Evolutionary conservation across 805 yeast species (phyloP).

Genomic region (Clavispora vitiphila): DNA sequence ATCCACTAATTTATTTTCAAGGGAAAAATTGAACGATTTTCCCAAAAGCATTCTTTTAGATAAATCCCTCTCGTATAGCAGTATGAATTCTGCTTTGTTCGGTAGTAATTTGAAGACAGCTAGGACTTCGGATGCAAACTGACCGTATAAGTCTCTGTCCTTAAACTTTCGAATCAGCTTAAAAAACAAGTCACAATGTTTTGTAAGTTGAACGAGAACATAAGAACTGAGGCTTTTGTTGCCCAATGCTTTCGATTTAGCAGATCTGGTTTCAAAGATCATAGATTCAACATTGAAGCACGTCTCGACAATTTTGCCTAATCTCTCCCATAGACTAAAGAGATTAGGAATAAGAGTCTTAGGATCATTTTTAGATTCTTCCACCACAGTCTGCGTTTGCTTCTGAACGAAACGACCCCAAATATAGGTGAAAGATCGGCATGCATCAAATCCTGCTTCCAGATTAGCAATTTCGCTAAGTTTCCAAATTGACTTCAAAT

Average conservation of each 20-base stretch:
- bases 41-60: slow-evolving; percentile 31
- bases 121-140: slow-evolving; percentile 16
- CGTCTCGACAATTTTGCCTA: slow-evolving; percentile 5
- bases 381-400: neutral
- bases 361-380: slow-evolving; percentile 1
- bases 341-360: slow-evolving; percentile 9
- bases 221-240: slow-evolving; percentile 10
- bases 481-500: slow-evolving; percentile 2
- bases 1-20: slow-evolving; percentile 22
- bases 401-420: slow-evolving; percentile 21
- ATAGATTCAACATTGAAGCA: slow-evolving; percentile 16
- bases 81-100: slow-evolving; percentile 30
- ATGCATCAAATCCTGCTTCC: slow-evolving; percentile 19
- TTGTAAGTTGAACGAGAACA: slow-evolving; percentile 22
- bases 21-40: slow-evolving; percentile 13
- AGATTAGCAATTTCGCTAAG: slow-evolving; percentile 16
- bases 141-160: slow-evolving; percentile 10
- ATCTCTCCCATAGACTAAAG: slow-evolving; percentile 12
- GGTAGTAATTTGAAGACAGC: slow-evolving; percentile 28
- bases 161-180: slow-evolving; percentile 12
- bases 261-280: slow-evolving; percentile 28
- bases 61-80: slow-evolving; percentile 29
- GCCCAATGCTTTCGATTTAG: slow-evolving; percentile 19
- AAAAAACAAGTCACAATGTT: slow-evolving; percentile 28
- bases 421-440: slow-evolving; percentile 15